Base-by-base conservation (phyloP, 352 stramenopile genomes). In the Phytophthora hybrid region DNA sequence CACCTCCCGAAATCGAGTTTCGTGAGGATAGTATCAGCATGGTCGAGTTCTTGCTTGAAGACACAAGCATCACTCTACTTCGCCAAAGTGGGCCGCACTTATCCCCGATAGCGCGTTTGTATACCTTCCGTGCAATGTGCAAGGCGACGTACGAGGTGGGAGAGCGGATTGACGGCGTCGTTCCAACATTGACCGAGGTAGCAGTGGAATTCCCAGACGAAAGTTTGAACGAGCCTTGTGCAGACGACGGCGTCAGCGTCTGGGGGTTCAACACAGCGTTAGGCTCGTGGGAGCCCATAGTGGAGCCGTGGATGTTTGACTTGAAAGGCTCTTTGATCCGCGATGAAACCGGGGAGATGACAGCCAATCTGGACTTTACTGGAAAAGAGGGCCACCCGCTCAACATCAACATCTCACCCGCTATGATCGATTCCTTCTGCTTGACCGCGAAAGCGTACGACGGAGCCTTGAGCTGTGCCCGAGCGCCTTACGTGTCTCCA, bases 211-310 rank as follows among this genome's bases (percentile, higher is more conserved):
- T 94, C 19, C 84, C 84, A 0, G 78, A 92, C 51, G 87, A 93
- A 41, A 80, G 52, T 37, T 70, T 74, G 1, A 79, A 68, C 1
- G 76, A 91, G 49, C 59, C 87, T 10, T 76, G 76, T 19, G 84
- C 89, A 23, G 84, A 94, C 39, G 87, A 95, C 70, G 88, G 90
- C 16, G 63, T 95, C 10, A 95, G 88, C 46, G 66, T 90, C 10
- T 96, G 87, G 88, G 81, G 81, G 19, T 95, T 96, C 39, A 94
- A 95, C 65, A 81, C 84, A 7, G 68, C 87, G 3, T 60, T 95
- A 3, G 88, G 90, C 0, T 88, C 88, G 13, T 95, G 85, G 88
- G 90, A 96, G 57, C 90, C 89, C 1, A 84, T 93, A 16, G 62
- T 94, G 11, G 87, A 95, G 52, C 88, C 90, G 2, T 95, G 87